Conservation (phyloP, 352 stramenopile species). For the Blastocystis sp. region DNA sequence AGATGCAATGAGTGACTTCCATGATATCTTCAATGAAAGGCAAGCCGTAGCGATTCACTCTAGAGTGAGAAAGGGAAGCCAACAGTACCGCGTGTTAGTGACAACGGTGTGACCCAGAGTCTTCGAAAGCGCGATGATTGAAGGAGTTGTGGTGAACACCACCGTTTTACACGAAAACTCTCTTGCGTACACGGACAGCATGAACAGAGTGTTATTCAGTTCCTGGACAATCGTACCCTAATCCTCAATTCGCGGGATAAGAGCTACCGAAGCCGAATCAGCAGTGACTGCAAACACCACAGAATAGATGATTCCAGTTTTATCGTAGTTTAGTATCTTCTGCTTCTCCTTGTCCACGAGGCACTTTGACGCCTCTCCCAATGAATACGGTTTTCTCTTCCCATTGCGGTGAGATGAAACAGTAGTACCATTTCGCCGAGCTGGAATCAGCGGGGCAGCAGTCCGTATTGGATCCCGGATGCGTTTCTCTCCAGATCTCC, state of each 20-base stretch:
- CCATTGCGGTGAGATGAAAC: too few relatives aligned
- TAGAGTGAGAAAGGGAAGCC: background rate
- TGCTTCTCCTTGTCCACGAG: background rate
- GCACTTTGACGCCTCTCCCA: too few relatives aligned
- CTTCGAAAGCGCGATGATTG: background rate
- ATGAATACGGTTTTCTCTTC: too few relatives aligned
- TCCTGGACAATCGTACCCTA: background rate
- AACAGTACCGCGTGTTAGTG: conserved; percentile 8
- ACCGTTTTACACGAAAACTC: background rate
- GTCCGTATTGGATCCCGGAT: too few relatives aligned
- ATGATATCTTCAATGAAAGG: conserved; percentile 39
- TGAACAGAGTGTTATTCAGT: conserved; percentile 33
- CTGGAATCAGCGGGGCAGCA: too few relatives aligned
- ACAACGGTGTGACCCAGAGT: conserved; percentile 46
- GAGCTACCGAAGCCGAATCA: background rate
- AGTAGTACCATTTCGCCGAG: too few relatives aligned
- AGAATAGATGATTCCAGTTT: background rate
- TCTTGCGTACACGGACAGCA: conserved; percentile 34
- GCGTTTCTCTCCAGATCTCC: too few relatives aligned
- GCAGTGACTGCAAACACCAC: conserved; percentile 17
- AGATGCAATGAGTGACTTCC: conserved; percentile 30
- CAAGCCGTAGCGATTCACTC: conserved; percentile 12
- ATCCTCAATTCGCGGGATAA: background rate
- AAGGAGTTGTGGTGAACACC: conserved; percentile 7
- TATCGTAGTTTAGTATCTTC: background rate